Base-by-base conservation (phyloP, 2,329 filamentous ascomycete species). In the Exophiala xenobiotica region DNA sequence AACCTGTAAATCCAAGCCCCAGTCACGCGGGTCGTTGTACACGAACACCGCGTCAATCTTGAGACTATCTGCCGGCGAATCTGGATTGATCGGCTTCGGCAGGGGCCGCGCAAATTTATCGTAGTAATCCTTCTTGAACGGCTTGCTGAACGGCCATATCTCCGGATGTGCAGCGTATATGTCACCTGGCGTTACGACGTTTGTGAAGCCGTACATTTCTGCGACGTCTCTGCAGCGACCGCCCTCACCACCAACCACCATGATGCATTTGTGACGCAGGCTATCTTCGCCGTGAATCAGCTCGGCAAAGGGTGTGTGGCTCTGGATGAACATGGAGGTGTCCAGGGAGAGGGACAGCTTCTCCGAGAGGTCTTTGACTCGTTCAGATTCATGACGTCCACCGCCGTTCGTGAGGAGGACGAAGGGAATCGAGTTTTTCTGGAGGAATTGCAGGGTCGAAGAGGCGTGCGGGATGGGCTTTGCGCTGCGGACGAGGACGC, bases 361-460 rank as follows among this genome's bases (percentile, higher is more conserved):
- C 37, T 78, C 68, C 60, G 80, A 84, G 46, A 95, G 76, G 54
- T 91, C 86, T 6, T 74, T 74, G 23, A 90, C 86, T 14, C 89
- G 81, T 52, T 87, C 84, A 2, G 74, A 75, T 70, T 97, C 92
- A 57, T 84, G 82, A 65, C 87, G 90, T 51, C 93, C 93, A 35
- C 93, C 93, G 61, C 93, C 93, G 70, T 99, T 99, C 53, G 93
- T 99, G 57, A 99, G 78, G 26, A 99, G 82, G 63, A 99, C 92
- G 72, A 95, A 97, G 9, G 91, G 91, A 39, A 96, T 89, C 40
- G 81, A 77, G 64, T 90, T 79, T 40, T 78, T 72, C 61, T 90
- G 83, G 16, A 97, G 83, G 63, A 83, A 86, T 23, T 76, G 74
- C 16, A 99, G 79, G 11, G 90, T 80, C 64, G 88, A 78, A 1